Evolutionary conservation across 2,329 filamentous ascomycete species (phyloP).

Genomic region (Periconia sp.): DNA sequence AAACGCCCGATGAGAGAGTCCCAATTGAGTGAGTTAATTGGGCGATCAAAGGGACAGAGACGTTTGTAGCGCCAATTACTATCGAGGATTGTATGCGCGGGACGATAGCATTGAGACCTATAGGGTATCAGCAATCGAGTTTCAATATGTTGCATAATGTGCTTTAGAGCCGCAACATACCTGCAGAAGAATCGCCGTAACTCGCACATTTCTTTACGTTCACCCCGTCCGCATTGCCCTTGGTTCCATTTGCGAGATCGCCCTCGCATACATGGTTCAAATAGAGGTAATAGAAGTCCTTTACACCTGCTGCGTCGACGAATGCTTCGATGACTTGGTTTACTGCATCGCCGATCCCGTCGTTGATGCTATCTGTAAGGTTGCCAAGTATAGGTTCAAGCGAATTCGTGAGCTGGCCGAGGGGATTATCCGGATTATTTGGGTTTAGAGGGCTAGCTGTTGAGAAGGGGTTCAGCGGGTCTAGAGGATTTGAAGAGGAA

Average conservation of each 20-base stretch:
- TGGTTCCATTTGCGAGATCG: slow-evolving; percentile 1
- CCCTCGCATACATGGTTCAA: slow-evolving; percentile 18
- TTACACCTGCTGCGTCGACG: slow-evolving; percentile 9
- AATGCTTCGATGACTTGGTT: slow-evolving; percentile 15
- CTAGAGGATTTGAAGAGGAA: slow-evolving; percentile 6
- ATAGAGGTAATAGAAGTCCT: slow-evolving; percentile 22
- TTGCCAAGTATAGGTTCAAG: slow-evolving; percentile 13
- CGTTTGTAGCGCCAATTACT: slow-evolving; percentile 17
- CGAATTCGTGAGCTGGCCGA: slow-evolving; percentile 2
- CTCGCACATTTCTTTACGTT: slow-evolving; percentile 14
- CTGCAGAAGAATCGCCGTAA: slow-evolving; percentile 12
- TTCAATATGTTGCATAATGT: too few relatives aligned
- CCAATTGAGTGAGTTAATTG: slow-evolving; percentile 11
- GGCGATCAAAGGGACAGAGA: slow-evolving; percentile 22
- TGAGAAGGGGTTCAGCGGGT: slow-evolving; percentile 14
- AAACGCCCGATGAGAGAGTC: slow-evolving; percentile 5
- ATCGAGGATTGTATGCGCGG: slow-evolving; percentile 16
- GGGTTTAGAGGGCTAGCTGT: slow-evolving; percentile 17
- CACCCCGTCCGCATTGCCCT: slow-evolving; percentile 2
- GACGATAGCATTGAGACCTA: slow-evolving; percentile 13
- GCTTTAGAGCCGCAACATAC: too few relatives aligned
- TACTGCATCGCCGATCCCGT: slow-evolving; percentile 14
- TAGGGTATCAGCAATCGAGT: too few relatives aligned
- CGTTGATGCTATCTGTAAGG: slow-evolving; percentile 16
- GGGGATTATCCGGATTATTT: slow-evolving; percentile 12